Percentiles rank a stretch among this genome's conserved stretches.
These are phyloP conservation scores for Penicillium crustosum DNA, from an alignment of 2,329 filamentous ascomycete species.

Conservation along the genomic window DNA sequence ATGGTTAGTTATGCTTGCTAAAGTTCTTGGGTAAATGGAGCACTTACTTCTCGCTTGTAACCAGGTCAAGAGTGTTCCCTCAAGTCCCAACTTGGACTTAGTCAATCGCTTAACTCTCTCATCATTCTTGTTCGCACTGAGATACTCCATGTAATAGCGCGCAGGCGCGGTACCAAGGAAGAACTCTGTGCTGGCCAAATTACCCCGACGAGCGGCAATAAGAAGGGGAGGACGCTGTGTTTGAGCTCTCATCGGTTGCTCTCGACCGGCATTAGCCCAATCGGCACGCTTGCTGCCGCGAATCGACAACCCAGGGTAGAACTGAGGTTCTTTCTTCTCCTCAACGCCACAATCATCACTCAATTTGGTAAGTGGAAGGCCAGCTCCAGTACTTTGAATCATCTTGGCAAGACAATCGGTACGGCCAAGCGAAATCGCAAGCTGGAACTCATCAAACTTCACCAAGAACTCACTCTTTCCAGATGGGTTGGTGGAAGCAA, in stretches of 20 bases:
- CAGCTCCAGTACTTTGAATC: slow-evolving; percentile 66
- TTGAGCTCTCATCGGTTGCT: neutral
- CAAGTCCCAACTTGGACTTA: slow-evolving; percentile 61
- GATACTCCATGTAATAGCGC: slow-evolving; percentile 68
- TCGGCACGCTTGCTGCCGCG: slow-evolving; percentile 72
- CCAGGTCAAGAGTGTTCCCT: slow-evolving; percentile 58
- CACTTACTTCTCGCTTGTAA: slow-evolving; percentile 51
- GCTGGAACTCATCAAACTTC: slow-evolving; percentile 31
- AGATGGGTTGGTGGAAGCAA: slow-evolving; percentile 10
- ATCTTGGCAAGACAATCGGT: slow-evolving; percentile 50
- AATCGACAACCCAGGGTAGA: slow-evolving; percentile 75
- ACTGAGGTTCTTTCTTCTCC: slow-evolving; percentile 63
- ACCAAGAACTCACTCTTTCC: slow-evolving; percentile 7
- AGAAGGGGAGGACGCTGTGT: slow-evolving; percentile 32
- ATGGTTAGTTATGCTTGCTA: neutral
- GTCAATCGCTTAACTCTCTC: slow-evolving; percentile 53
- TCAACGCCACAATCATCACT: slow-evolving; percentile 65
- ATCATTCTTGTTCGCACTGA: slow-evolving; percentile 59
- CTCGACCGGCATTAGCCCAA: slow-evolving; percentile 67
- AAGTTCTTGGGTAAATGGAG: neutral
- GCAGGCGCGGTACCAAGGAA: slow-evolving; percentile 70
- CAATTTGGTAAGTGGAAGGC: slow-evolving; percentile 67
- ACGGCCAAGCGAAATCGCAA: slow-evolving; percentile 47
- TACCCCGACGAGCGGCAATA: slow-evolving; percentile 43
- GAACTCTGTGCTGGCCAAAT: slow-evolving; percentile 71